Evolutionary conservation across 495 filamentous ascomycete genomes (phyloP).

Genomic region (Trichoderma parareesei): DNA sequence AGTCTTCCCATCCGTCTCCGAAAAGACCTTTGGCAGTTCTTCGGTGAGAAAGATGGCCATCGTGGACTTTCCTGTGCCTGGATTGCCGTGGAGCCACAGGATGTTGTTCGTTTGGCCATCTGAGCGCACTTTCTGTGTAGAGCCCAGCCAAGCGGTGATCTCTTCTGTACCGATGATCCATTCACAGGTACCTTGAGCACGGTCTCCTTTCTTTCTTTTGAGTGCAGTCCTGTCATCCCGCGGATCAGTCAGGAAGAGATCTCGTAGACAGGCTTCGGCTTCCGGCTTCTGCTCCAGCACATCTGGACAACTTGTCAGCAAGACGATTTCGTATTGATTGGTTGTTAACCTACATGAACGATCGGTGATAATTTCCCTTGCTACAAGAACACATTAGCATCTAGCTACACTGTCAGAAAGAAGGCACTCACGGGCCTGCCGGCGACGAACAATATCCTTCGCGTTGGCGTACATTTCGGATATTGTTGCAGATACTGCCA

Average conservation of each 20-base stretch:
- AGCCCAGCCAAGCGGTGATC: slow-evolving; percentile 16
- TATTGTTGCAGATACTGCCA: slow-evolving; percentile 7
- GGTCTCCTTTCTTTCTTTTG: slow-evolving; percentile 19
- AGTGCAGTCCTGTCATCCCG: slow-evolving; percentile 16
- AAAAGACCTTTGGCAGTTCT: slow-evolving; percentile 16
- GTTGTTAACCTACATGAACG: not conserved
- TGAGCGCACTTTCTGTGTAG: not conserved
- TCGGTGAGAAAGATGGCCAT: slow-evolving; percentile 21
- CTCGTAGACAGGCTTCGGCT: slow-evolving; percentile 13
- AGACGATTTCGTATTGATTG: not conserved
- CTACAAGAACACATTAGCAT: no score
- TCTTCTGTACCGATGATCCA: slow-evolving; percentile 24
- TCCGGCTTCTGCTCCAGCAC: slow-evolving; percentile 1
- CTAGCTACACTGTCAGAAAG: not conserved
- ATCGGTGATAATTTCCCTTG: not conserved
- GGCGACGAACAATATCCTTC: not conserved
- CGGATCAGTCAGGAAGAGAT: slow-evolving; percentile 19
- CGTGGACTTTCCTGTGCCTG: slow-evolving; percentile 26
- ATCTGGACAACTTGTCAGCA: not conserved
- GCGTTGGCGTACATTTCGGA: not conserved
- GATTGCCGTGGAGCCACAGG: slow-evolving; percentile 22
- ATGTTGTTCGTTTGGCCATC: slow-evolving; percentile 2
- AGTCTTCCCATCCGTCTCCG: slow-evolving; percentile 11
- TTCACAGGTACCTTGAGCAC: slow-evolving; percentile 21
- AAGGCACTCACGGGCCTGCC: not conserved